A percentile compares a stretch with the other conserved stretches of the same genome.
phyloP scores from a whole-genome alignment of 805 yeast species.

The Wickerhamiella slavikovae region DNA sequence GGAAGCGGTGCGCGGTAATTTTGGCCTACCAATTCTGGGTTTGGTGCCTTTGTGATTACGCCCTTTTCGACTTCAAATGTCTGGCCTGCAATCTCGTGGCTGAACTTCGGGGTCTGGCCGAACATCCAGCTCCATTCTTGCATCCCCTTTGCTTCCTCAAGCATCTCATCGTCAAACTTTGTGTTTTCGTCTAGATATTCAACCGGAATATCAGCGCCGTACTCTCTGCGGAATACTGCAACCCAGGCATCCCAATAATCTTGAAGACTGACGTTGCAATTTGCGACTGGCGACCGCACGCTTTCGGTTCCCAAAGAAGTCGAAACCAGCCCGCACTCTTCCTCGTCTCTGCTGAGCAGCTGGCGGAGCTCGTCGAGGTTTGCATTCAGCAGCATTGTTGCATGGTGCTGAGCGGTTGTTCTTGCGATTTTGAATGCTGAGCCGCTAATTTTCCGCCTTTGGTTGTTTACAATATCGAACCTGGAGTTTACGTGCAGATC shows the following conservation, averaged over 20 bases:
- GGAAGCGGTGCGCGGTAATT: conserved; percentile 2
- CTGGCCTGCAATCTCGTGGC: conserved; percentile 24
- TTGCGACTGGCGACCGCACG: conserved; percentile 61
- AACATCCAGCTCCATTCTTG: conserved; percentile 53
- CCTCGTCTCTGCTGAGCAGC: conserved; percentile 31
- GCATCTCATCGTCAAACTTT: conserved; percentile 12
- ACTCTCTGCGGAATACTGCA: conserved; percentile 21
- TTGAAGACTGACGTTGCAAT: conserved; percentile 28
- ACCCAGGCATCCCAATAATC: conserved; percentile 28
- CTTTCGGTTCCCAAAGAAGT: conserved; percentile 43
- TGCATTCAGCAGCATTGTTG: conserved; percentile 72
- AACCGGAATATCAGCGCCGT: conserved; percentile 8
- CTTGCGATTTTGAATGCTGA: conserved; percentile 75
- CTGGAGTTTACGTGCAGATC: conserved; percentile 39
- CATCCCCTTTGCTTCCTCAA: conserved; percentile 21
- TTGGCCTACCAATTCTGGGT: conserved; percentile 2
- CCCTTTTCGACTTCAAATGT: conserved; percentile 34
- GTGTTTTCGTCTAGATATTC: no score
- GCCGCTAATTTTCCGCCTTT: conserved; percentile 53
- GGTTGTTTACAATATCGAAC: conserved; percentile 51
- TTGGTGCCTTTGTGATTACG: conserved; percentile 4
- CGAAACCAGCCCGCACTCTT: no score
- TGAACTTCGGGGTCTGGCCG: conserved; percentile 60
- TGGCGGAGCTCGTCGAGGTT: conserved; percentile 36
- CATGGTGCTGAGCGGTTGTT: conserved; percentile 82